Conservation (phyloP, 306 rosid species). For the Lagenaria siceraria region DNA sequence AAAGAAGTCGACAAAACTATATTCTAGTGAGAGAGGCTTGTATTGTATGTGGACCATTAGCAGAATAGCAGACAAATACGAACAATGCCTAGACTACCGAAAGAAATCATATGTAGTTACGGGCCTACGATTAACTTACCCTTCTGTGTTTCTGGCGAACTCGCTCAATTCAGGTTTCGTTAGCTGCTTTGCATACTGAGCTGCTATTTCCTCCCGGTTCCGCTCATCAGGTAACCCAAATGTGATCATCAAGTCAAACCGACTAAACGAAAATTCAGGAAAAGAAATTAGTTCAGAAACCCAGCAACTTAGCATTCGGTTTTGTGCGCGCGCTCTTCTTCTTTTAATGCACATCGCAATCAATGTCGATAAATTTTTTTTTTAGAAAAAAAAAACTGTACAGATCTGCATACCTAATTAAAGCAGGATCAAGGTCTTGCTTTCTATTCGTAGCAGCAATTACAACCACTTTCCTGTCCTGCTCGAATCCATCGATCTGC, state of each 20-base stretch:
- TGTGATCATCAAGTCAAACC: conserved; percentile 63
- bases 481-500: conserved; percentile 97
- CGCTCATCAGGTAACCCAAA: conserved; percentile 70
- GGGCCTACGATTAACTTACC: conserved; percentile 23
- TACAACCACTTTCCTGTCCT: conserved; percentile 77
- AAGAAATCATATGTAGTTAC: not conserved
- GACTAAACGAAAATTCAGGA: conserved; percentile 29
- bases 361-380: not conserved
- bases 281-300: not conserved
- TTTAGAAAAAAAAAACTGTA: not conserved
- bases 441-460: conserved; percentile 94
- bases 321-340: not conserved
- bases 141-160: conserved; percentile 36
- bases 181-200: conserved; percentile 81
- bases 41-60: not conserved
- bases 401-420: conserved; percentile 43
- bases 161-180: conserved; percentile 29
- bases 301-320: not conserved
- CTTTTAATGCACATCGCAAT: not conserved
- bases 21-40: not conserved
- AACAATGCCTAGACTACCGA: not conserved
- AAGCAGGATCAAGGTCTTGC: conserved; percentile 90
- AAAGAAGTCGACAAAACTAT: not conserved
- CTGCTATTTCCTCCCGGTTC: conserved; percentile 62
- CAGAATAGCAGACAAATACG: not conserved